phyloP scores from a whole-genome alignment of 768 basidiomycete genomes.

The Phanerochaete sordida region DNA sequence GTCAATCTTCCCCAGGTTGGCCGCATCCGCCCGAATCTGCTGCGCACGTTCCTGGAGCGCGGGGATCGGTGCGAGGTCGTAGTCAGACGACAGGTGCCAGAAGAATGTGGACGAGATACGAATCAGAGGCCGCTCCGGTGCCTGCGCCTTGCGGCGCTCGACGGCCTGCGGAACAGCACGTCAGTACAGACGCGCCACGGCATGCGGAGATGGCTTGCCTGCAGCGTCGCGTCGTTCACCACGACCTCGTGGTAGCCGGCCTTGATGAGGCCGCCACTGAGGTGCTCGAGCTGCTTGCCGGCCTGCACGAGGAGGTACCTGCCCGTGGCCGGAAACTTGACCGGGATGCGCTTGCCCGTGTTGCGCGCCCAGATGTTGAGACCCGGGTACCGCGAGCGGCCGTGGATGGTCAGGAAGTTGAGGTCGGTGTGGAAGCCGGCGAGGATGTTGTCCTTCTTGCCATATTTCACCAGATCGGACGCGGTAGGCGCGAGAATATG shows the following conservation, averaged over 20 bases:
- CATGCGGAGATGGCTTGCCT: conserved; percentile 38
- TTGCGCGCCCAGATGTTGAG: conserved; percentile 95
- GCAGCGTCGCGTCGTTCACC: conserved; percentile 75
- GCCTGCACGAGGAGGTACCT: conserved; percentile 89
- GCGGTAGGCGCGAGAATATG: conserved; percentile 94
- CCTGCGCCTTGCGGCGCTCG: conserved; percentile 49
- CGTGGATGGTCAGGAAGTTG: conserved; percentile 91
- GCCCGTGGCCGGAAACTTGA: conserved; percentile 78
- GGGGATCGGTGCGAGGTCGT: conserved; percentile 66
- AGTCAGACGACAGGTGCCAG: conserved; percentile 89
- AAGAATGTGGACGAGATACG: conserved; percentile 98
- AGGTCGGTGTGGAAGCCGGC: conserved; percentile 95
- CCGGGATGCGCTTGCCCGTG: conserved; percentile 84
- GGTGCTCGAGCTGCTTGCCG: conserved; percentile 91
- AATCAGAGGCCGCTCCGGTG: conserved; percentile 79
- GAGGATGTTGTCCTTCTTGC: conserved; percentile 75
- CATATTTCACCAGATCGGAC: conserved; percentile 81
- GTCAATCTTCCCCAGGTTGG: conserved; percentile 33
- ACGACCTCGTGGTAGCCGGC: conserved; percentile 96
- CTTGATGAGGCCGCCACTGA: conserved; percentile 80
- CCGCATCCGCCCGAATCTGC: conserved; percentile 36
- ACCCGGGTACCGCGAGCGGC: conserved; percentile 82
- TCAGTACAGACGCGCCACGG: background rate
- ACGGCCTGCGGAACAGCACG: conserved; percentile 45
- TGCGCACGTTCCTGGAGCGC: conserved; percentile 46